Evolutionary conservation across 1,139 yeast genomes (phyloP).

Genomic region (Saccharomyces hybrid): DNA sequence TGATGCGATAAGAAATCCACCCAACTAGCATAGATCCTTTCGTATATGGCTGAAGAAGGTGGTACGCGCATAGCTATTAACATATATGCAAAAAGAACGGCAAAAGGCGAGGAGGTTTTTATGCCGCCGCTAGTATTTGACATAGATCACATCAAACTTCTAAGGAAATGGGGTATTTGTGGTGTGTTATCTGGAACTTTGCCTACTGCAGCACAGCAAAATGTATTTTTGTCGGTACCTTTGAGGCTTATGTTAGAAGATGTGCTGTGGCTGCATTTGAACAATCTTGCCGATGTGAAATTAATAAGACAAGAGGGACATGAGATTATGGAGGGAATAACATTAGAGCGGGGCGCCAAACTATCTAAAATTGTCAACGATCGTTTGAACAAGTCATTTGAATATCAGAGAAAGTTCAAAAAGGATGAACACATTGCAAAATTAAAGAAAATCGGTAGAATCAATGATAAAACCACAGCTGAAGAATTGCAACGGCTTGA

Average conservation of each 20-base stretch:
- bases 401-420: constrained; percentile 15
- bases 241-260: constrained; percentile 69
- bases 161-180: constrained; percentile 52
- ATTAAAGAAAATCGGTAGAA: constrained; percentile 13
- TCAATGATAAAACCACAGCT: constrained; percentile 1
- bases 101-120: not conserved
- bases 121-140: constrained; percentile 39
- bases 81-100: not conserved
- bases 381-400: constrained; percentile 13
- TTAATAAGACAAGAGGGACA: constrained; percentile 15
- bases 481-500: constrained; percentile 1
- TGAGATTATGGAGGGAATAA: constrained; percentile 13
- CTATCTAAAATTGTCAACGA: constrained; percentile 10
- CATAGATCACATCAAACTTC: constrained; percentile 42
- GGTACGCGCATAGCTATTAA: not conserved
- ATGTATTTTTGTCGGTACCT: constrained; percentile 77
- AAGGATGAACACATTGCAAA: constrained; percentile 16
- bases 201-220: constrained; percentile 87
- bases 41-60: not conserved
- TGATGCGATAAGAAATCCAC: not conserved
- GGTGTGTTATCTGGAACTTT: constrained; percentile 80
- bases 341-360: constrained; percentile 10
- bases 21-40: not conserved
- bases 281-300: constrained; percentile 35
- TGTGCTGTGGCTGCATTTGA: constrained; percentile 52